Evolutionary conservation across 1,284 basidiomycete species (phyloP), one percentile per base, ranked within the genome.

Genomic region (Ceratobasidium sp.): DNA sequence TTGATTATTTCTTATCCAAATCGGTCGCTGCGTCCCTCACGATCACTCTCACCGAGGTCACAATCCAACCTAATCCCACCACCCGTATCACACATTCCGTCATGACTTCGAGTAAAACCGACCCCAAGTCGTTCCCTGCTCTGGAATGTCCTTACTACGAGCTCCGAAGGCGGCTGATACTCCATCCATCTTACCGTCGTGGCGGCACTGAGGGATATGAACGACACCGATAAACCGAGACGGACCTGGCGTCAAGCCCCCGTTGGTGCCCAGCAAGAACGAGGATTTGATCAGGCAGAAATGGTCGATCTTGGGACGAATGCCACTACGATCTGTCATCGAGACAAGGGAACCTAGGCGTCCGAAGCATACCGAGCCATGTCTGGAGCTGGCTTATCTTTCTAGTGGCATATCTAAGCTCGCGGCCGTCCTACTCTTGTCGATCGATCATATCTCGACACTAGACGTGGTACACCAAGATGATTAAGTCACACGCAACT

Each of bases 181-280:
- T 80, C 81, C 18, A 80, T 80, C 20, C 83, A 83, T 64, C 51
- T 81, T 40, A 83, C 83, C 10, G 83, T 85, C 3, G 85, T 84
- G 10, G 83, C 83, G n/a, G 79, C 79, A 26, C 83, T 85, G 83
- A 83, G 83, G 77, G 78, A 83, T 56, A 81, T 84, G 77, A 82
- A 83, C 12, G 78, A 85, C 26, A 55, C 85, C 61, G 84, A 85
- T 77, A 78, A 80, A 83, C 79, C 60, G 72, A 67, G 51, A 70
- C 44, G 42, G 79, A 69, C 51, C 55, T 69, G 67, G 49, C 28
- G 67, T 53, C 28, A 69, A 69, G 79, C 63, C 77, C 20, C 77
- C 77, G 10, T 28, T 72, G 18, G 49, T 75, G 7, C 61, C 67
- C 1, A 60, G 76, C 39, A 46, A 20, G 9, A 49, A 63, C 13